Conservation (phyloP, 441 rosid species). For the Breynia disticha region DNA sequence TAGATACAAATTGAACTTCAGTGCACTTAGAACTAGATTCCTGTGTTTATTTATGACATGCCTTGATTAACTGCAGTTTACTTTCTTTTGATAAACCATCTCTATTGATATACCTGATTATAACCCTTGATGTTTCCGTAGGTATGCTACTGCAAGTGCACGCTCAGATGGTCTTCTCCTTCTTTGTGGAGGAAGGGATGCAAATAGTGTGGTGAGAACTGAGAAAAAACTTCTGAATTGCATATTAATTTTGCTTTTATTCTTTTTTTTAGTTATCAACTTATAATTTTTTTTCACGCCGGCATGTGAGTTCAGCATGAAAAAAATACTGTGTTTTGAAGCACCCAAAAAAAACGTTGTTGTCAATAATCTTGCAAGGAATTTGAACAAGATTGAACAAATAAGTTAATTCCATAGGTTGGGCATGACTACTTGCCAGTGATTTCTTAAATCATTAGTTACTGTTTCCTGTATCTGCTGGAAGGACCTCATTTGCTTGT, state of each 20-base stretch:
- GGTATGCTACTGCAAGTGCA: constrained; percentile 99
- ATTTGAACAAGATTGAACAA: neutral
- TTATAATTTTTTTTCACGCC: neutral
- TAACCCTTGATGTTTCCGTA: constrained; percentile 23
- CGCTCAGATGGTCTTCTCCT: constrained; percentile 98
- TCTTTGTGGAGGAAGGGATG: constrained; percentile 98
- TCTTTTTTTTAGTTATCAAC: too few species aligned
- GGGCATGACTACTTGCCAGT: neutral
- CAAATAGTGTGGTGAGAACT: constrained; percentile 87
- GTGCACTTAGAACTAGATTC: too few species aligned
- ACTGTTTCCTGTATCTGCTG: too few species aligned
- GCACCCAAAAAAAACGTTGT: too few species aligned
- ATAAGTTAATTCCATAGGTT: neutral
- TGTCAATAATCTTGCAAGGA: neutral
- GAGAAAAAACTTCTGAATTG: constrained; percentile 7
- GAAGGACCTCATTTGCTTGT: too few species aligned
- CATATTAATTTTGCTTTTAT: neutral
- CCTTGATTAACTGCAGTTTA: too few species aligned
- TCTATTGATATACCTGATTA: neutral
- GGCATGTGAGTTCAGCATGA: neutral
- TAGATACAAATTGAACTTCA: too few species aligned
- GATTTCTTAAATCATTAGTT: too few species aligned
- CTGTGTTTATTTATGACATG: too few species aligned
- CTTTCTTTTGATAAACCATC: neutral
- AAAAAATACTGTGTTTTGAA: neutral